Evolutionary conservation across 495 filamentous ascomycete species (phyloP), one percentile per base, ranked within the genome.

Genomic region (Neurospora discreta): DNA sequence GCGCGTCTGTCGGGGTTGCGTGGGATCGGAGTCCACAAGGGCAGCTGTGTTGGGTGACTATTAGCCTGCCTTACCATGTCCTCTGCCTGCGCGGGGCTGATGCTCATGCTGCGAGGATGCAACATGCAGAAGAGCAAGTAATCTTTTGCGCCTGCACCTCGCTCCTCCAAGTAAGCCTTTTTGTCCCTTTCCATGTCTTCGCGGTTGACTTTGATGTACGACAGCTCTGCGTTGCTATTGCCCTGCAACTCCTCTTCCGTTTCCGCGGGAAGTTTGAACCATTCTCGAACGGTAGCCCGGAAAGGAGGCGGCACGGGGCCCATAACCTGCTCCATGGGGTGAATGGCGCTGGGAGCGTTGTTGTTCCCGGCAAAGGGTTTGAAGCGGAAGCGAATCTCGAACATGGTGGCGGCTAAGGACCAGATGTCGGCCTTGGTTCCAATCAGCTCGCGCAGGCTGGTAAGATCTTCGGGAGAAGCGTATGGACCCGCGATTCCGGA

Each of bases 401-500:
- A 65, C 0, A 81, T 52, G 8, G 73, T 74, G 46, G 72, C 73
- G n/a, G 71, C 74, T 3, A 79, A 73, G 0, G 78, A 44, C 77
- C 76, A 81, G 40, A 81, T 41, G 39, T 81, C 78, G 18, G 73
- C 44, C 5, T 67, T 39, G 2, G 60, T 16, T 11, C 77, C 76
- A 18, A 74, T 39, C 11, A 43, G 3, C 5, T 15, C 3, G 3
- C 41, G 20, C 79, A n/a, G 1, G 2, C 7, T 23, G 7, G 77
- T 73, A 40, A 77, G 0, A 10, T 74, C 46, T 68, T 79, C 78
- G 6, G 77, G 79, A 7, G 78, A 52, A 1, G 74, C 74, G 20
- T 73, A 78, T 0, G 70, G 3, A 4, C 39, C 5, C 6, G 77
- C 72, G 39, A 76, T 69, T 3, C 77, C 74, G 1, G 73, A 74